Evolutionary conservation across 2,329 filamentous ascomycete species (phyloP).

Genomic region (Talaromyces piceae): DNA sequence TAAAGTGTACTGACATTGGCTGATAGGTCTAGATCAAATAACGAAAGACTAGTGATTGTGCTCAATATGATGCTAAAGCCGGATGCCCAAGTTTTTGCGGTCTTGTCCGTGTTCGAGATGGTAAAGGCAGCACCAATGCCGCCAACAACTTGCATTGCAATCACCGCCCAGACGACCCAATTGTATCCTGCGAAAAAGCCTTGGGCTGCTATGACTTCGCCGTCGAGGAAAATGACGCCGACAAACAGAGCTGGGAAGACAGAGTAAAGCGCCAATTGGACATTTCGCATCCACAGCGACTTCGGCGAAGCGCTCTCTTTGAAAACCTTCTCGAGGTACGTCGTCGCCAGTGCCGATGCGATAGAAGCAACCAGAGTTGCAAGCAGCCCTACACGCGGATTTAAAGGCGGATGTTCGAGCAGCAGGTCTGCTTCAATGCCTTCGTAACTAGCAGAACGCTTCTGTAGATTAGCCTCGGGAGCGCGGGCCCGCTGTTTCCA

Average conservation of each 20-base stretch:
- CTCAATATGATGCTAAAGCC: conserved; percentile 86
- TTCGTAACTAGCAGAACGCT: conserved; percentile 81
- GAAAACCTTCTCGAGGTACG: conserved; percentile 66
- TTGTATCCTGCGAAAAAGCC: conserved; percentile 97
- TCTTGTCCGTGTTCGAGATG: conserved; percentile 79
- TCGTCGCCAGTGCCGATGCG: conserved; percentile 76
- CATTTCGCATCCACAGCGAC: conserved; percentile 88
- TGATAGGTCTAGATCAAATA: conserved; percentile 74
- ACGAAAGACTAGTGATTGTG: conserved; percentile 73
- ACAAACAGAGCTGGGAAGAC: conserved; percentile 81
- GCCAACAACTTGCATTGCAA: conserved; percentile 72
- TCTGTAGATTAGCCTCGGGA: conserved; percentile 45
- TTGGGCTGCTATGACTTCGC: conserved; percentile 68
- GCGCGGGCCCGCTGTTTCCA: conserved; percentile 51
- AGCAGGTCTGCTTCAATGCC: conserved; percentile 64
- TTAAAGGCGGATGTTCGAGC: conserved; percentile 54
- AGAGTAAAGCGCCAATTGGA: conserved; percentile 91
- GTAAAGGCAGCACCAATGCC: conserved; percentile 77
- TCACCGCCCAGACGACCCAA: conserved; percentile 78
- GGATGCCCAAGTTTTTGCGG: conserved; percentile 88
- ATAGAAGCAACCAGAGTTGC: conserved; percentile 72
- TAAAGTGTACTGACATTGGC: conserved; percentile 54
- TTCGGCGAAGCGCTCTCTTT: conserved; percentile 71
- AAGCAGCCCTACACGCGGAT: conserved; percentile 68
- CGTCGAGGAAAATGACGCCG: conserved; percentile 81